phyloP scores from a whole-genome alignment of 2,329 filamentous ascomycete genomes.

The Ilyonectria mors-panacis region DNA sequence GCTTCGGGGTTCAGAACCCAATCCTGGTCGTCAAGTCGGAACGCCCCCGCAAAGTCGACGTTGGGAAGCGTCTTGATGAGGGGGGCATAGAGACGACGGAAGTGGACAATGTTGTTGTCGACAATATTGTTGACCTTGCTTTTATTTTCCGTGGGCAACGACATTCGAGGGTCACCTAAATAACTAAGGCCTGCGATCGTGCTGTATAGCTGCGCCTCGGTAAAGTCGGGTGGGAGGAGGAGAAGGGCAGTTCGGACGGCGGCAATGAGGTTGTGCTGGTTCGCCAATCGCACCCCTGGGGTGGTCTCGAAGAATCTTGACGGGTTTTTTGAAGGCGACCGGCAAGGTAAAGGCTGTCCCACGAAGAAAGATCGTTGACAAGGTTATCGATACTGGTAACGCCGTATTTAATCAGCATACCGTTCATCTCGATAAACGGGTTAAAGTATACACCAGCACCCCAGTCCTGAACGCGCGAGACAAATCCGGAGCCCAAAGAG shows the following conservation, averaged over 20 bases:
- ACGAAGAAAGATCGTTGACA: slow-evolving; percentile 87
- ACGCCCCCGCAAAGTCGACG: slow-evolving; percentile 78
- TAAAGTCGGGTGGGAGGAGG: slow-evolving; percentile 86
- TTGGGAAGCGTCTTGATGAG: slow-evolving; percentile 93
- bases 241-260: slow-evolving; percentile 92
- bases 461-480: slow-evolving; percentile 90
- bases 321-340: slow-evolving; percentile 97
- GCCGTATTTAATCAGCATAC: slow-evolving; percentile 97
- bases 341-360: slow-evolving; percentile 97
- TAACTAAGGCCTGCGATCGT: slow-evolving; percentile 96
- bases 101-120: slow-evolving; percentile 89
- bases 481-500: slow-evolving; percentile 85
- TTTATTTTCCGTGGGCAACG: slow-evolving; percentile 89
- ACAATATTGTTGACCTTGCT: slow-evolving; percentile 97
- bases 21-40: slow-evolving; percentile 55
- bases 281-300: slow-evolving; percentile 90
- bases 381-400: slow-evolving; percentile 95
- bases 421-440: slow-evolving; percentile 93
- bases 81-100: slow-evolving; percentile 91
- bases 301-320: slow-evolving; percentile 97
- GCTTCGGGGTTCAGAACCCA: slow-evolving; percentile 63
- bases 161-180: slow-evolving; percentile 96
- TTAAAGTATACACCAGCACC: slow-evolving; percentile 99
- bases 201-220: slow-evolving; percentile 88
- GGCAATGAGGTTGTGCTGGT: slow-evolving; percentile 95